These are phyloP conservation scores for Piper longum DNA, from an alignment of 164 flowering plant genomes.

Conservation along the genomic window DNA sequence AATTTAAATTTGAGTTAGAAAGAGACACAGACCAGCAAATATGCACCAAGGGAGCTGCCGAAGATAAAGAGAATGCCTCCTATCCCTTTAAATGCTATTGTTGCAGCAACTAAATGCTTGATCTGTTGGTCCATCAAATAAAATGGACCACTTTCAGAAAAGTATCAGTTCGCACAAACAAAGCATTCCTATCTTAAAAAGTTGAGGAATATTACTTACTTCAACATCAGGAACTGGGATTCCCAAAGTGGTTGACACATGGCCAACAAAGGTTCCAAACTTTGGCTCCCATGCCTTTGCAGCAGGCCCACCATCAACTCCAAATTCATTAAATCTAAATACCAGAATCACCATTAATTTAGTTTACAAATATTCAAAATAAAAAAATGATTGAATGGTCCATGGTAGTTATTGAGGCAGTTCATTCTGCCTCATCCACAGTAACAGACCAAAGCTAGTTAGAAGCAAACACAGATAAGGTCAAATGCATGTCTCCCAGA, in stretches of 20 bases:
- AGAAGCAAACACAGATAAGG: background rate
- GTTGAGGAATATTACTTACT: conserved; percentile 20
- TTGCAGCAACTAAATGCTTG: conserved; percentile 27
- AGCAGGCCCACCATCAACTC: conserved; percentile 55
- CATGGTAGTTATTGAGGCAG: background rate
- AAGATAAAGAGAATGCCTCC: conserved; percentile 66
- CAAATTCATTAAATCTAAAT: conserved; percentile 44
- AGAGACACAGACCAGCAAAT: conserved; percentile 38
- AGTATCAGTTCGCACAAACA: background rate
- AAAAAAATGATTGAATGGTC: background rate
- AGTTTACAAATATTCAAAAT: background rate
- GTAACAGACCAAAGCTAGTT: background rate
- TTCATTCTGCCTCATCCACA: background rate
- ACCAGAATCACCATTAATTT: background rate
- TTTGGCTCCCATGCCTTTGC: conserved; percentile 39
- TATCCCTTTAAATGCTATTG: conserved; percentile 36
- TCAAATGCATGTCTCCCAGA: background rate
- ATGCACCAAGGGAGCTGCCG: conserved; percentile 61
- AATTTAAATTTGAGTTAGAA: background rate
- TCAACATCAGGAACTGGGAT: conserved; percentile 49
- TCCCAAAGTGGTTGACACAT: conserved; percentile 34
- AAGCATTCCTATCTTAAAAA: background rate
- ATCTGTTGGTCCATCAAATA: conserved; percentile 22
- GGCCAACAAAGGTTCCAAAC: conserved; percentile 21
- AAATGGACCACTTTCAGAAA: too few species aligned